phyloP scores from a whole-genome alignment of 768 basidiomycete genomes.

The Xerocomus potaroensis region DNA sequence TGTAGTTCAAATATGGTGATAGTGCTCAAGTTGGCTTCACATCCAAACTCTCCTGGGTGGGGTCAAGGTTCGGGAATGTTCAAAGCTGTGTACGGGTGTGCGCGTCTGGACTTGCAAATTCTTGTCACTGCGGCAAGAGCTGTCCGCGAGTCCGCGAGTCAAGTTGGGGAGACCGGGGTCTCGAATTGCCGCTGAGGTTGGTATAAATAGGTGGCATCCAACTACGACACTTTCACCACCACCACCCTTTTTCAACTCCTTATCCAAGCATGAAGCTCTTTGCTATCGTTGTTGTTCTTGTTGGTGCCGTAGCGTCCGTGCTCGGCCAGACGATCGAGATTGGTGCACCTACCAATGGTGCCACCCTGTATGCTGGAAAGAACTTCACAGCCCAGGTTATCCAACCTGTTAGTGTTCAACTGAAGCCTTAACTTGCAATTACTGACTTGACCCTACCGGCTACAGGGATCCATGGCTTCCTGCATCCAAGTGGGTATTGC shows the following conservation, averaged over 20 bases:
- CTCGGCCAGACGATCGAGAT: constrained; percentile 29
- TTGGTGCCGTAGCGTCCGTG: constrained; percentile 4
- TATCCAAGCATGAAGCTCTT: constrained; percentile 18
- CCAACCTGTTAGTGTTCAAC: constrained; percentile 16
- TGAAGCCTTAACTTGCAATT: not conserved
- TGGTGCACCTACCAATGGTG: constrained; percentile 19
- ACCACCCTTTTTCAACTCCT: not conserved
- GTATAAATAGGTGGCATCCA: not conserved
- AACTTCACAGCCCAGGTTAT: constrained; percentile 18
- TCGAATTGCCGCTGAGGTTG: too few relatives aligned
- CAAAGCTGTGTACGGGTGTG: too few relatives aligned
- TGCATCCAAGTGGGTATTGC: constrained; percentile 19
- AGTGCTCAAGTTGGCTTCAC: too few relatives aligned
- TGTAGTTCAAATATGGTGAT: not conserved
- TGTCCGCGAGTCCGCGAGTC: too few relatives aligned
- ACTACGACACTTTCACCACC: too few relatives aligned
- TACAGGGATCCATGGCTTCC: constrained; percentile 17
- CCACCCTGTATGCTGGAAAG: constrained; percentile 13
- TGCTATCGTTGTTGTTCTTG: constrained; percentile 4
- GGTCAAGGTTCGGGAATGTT: too few relatives aligned
- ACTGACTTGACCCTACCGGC: not conserved
- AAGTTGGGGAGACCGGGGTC: too few relatives aligned
- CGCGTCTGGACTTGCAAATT: too few relatives aligned
- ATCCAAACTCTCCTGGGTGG: too few relatives aligned
- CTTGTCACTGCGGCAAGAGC: too few relatives aligned